Evolutionary conservation across 208 protist species (phyloP).

Genomic region (Trypanosoma cruzi): DNA sequence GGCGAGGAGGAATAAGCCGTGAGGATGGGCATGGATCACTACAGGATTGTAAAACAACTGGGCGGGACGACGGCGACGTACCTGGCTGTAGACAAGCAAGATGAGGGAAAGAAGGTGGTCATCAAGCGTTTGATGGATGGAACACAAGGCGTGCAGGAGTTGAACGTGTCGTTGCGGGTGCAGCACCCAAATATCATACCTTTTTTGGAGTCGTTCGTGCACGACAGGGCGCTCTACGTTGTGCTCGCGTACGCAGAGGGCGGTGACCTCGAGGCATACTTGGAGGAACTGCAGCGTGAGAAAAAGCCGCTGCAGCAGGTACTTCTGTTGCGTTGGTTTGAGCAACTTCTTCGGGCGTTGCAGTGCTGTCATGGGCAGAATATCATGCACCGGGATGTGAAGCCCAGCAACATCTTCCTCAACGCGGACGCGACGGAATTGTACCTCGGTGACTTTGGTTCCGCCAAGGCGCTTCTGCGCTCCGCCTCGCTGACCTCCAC

Average conservation of each 20-base stretch:
- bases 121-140: constrained; percentile 80
- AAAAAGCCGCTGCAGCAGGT: constrained; percentile 50
- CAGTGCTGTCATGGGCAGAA: constrained; percentile 76
- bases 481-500: constrained; percentile 45
- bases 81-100: constrained; percentile 65
- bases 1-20: not conserved
- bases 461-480: constrained; percentile 55
- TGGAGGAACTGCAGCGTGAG: constrained; percentile 43
- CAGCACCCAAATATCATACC: constrained; percentile 81
- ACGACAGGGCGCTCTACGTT: constrained; percentile 74
- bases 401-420: constrained; percentile 90
- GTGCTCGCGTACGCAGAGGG: constrained; percentile 83
- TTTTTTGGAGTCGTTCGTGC: constrained; percentile 75
- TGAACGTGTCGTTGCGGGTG: constrained; percentile 74
- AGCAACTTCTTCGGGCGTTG: constrained; percentile 78
- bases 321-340: constrained; percentile 66
- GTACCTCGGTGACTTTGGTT: constrained; percentile 80
- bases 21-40: constrained; percentile 87
- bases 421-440: constrained; percentile 45
- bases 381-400: constrained; percentile 93
- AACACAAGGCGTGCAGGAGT: constrained; percentile 70
- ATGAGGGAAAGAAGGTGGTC: constrained; percentile 57
- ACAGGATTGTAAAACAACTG: constrained; percentile 68
- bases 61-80: constrained; percentile 82
- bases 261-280: constrained; percentile 76